These are phyloP conservation scores for Auricularia sp. DNA, from an alignment of 768 basidiomycete genomes.

Conservation along the genomic window DNA sequence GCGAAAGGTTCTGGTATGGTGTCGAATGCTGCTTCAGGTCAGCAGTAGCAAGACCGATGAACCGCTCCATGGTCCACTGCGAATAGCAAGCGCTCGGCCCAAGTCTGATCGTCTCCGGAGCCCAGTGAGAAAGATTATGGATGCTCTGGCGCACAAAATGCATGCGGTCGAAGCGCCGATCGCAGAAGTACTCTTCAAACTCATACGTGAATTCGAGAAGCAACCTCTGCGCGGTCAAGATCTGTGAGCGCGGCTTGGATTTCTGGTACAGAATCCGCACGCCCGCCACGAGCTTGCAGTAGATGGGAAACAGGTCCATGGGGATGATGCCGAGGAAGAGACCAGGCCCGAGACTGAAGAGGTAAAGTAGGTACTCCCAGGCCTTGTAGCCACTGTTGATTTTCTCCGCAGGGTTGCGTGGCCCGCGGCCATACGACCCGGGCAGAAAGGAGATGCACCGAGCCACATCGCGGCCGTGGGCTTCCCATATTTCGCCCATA, in stretches of 20 bases:
- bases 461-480: conserved; percentile 27
- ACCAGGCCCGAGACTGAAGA: too few species aligned
- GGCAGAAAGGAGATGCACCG: neutral
- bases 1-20: conserved; percentile 1
- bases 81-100: conserved; percentile 17
- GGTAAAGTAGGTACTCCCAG: too few species aligned
- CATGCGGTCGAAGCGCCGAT: conserved; percentile 15
- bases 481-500: conserved; percentile 21
- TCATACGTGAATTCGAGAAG: conserved; percentile 23
- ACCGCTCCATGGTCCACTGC: conserved; percentile 8
- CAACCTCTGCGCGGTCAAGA: conserved; percentile 16
- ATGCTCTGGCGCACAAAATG: conserved; percentile 27
- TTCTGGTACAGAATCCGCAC: conserved; percentile 21
- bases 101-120: conserved; percentile 15
- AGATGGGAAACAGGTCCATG: conserved; percentile 10
- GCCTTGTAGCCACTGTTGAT: too few species aligned
- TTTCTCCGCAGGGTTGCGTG: conserved; percentile 19
- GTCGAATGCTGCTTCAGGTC: conserved; percentile 3
- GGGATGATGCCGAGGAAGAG: conserved; percentile 3
- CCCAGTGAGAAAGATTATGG: conserved; percentile 24
- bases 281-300: conserved; percentile 23
- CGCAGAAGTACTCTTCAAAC: conserved; percentile 29
- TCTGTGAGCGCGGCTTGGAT: conserved; percentile 9
- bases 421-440: conserved; percentile 23
- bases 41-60: neutral